A percentile compares a stretch with the other conserved stretches of the same genome.
phyloP scores from a whole-genome alignment of 1,284 basidiomycete genomes.

The Heterobasidion occidentale region DNA sequence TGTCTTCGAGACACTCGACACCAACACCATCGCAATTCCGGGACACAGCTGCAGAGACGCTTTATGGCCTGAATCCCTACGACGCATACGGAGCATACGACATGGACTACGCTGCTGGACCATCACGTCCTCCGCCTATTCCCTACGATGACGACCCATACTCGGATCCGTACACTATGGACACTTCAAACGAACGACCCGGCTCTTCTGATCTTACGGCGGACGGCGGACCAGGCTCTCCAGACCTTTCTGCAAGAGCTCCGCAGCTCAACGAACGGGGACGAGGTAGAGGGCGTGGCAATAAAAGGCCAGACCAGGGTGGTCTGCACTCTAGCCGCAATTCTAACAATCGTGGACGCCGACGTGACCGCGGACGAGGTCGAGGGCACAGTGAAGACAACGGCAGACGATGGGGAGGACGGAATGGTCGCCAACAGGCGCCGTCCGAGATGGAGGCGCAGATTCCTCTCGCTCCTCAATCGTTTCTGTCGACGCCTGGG shows the following conservation, averaged over 20 bases:
- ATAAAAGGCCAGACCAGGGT: slow-evolving; percentile 6
- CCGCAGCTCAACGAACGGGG: slow-evolving; percentile 13
- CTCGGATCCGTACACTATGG: slow-evolving; percentile 37
- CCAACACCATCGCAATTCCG: slow-evolving; percentile 41
- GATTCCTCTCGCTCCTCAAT: slow-evolving; percentile 21
- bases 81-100: slow-evolving; percentile 60
- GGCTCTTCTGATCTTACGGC: slow-evolving; percentile 7
- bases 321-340: slow-evolving; percentile 1
- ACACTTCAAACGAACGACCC: slow-evolving; percentile 1
- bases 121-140: slow-evolving; percentile 52
- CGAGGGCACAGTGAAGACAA: slow-evolving; percentile 18
- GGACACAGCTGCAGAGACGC: slow-evolving; percentile 42
- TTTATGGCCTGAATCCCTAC: slow-evolving; percentile 50
- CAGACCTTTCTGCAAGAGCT: background rate
- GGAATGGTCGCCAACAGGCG: slow-evolving; percentile 6
- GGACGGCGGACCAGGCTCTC: background rate
- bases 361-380: slow-evolving; percentile 24
- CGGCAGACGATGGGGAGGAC: slow-evolving; percentile 8
- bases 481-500: slow-evolving; percentile 37
- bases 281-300: slow-evolving; percentile 18
- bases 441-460: slow-evolving; percentile 17
- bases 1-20: slow-evolving; percentile 46
- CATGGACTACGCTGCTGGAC: slow-evolving; percentile 44
- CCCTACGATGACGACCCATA: slow-evolving; percentile 79
- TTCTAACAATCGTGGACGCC: slow-evolving; percentile 17